Conservation (phyloP, 768 basidiomycete genomes). For the Paxillus involutus region DNA sequence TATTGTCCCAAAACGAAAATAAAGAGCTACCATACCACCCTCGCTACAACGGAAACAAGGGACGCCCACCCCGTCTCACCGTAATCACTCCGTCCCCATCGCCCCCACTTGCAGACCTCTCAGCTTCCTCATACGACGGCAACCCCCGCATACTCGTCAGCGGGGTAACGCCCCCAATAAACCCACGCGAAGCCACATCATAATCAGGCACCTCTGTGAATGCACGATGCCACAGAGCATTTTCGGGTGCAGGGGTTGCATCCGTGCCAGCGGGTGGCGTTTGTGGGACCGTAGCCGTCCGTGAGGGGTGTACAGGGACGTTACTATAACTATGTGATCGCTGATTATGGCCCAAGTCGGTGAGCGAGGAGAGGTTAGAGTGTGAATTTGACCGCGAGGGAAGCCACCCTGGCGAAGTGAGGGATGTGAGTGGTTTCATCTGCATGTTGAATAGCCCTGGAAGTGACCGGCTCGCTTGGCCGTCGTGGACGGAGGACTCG, state of each 20-base stretch:
- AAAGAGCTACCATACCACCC: neutral
- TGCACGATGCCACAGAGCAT: slow-evolving; percentile 53
- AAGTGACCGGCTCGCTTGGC: slow-evolving; percentile 50
- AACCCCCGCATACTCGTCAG: slow-evolving; percentile 71
- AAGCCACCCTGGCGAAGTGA: slow-evolving; percentile 44
- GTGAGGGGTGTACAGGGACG: neutral
- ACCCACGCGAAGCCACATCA: slow-evolving; percentile 78
- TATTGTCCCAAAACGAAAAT: neutral
- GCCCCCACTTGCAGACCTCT: slow-evolving; percentile 7
- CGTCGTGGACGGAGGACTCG: slow-evolving; percentile 54
- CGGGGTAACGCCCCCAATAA: slow-evolving; percentile 90
- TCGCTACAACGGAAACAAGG: too few species aligned
- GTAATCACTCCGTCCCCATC: slow-evolving; percentile 8
- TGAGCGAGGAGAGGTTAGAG: slow-evolving; percentile 25
- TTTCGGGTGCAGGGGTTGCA: slow-evolving; percentile 22
- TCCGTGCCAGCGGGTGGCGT: slow-evolving; percentile 7
- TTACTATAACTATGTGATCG: slow-evolving; percentile 1
- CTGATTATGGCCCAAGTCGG: slow-evolving; percentile 1
- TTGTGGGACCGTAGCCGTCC: slow-evolving; percentile 38
- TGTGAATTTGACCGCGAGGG: slow-evolving; percentile 37
- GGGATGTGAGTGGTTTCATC: slow-evolving; percentile 59
- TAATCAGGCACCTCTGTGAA: slow-evolving; percentile 87
- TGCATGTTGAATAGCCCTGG: slow-evolving; percentile 55
- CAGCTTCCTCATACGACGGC: slow-evolving; percentile 84
- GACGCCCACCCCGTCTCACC: slow-evolving; percentile 3